A percentile compares a stretch with the other conserved stretches of the same genome.
Conservation (phyloP, 805 yeast genomes). For the Yarrowia deformans region DNA sequence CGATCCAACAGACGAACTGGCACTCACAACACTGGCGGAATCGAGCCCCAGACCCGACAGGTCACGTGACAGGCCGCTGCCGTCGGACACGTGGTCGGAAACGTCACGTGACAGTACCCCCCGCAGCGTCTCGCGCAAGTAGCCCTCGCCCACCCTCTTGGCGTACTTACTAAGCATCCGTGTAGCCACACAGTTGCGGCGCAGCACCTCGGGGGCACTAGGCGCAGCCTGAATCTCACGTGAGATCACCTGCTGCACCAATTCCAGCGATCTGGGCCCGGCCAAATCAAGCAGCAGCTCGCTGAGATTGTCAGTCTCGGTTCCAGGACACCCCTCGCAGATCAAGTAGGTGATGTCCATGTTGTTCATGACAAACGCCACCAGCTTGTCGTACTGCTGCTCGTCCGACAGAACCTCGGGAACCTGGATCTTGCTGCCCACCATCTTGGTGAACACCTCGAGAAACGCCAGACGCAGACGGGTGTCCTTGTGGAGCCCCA, state of each 20-base stretch:
- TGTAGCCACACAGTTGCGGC: conserved; percentile 85
- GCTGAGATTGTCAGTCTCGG: conserved; percentile 75
- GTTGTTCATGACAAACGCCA: conserved; percentile 43
- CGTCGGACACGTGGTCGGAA: background rate
- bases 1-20: background rate
- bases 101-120: conserved; percentile 54
- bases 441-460: conserved; percentile 76
- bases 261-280: conserved; percentile 48
- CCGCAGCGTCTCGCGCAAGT: conserved; percentile 60
- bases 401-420: conserved; percentile 42
- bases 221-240: conserved; percentile 68
- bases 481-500: conserved; percentile 74
- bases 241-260: conserved; percentile 63
- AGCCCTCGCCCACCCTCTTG: conserved; percentile 67
- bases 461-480: conserved; percentile 75
- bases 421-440: conserved; percentile 51
- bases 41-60: background rate
- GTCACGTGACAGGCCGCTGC: background rate
- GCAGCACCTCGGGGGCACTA: conserved; percentile 72
- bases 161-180: conserved; percentile 76
- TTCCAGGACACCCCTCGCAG: conserved; percentile 67
- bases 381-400: conserved; percentile 44
- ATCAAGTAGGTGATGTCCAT: conserved; percentile 58
- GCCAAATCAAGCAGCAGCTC: conserved; percentile 66
- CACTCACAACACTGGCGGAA: background rate